Base-by-base conservation (phyloP, 164 flowering plant genomes). In the Annona squamosa region DNA sequence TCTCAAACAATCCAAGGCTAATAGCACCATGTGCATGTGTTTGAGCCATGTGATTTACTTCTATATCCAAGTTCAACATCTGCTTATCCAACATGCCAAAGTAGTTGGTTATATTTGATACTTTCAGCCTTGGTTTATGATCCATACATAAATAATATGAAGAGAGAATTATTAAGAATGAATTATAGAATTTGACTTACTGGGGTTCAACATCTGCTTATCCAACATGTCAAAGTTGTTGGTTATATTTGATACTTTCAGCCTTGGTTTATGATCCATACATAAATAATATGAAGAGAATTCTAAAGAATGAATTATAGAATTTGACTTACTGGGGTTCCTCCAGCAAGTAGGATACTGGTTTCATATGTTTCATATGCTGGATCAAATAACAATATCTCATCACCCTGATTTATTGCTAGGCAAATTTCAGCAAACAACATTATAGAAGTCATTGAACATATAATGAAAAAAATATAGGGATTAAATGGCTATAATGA, bases 341-440 rank as follows among this genome's bases (percentile, higher is more conserved):
- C 98, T 61, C 96, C 94, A 67, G 91, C 94, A 81, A 93, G 72
- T 12, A 76, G 70, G 65, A 93, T 84, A 74, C 91, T 86, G 10
- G 84, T 84, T 76, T 84, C 92, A 52, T 93, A 93, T 10, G 96
- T 88, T 71, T 90, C 98, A 77, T 80, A 93, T 2, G 83, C 80
- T 46, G 97, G 96, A 57, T 91, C 98, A 75, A 93, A 91, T 68
- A 93, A 72, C 63, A 93, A 71, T 66, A 93, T 92, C 79, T 91
- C 96, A 79, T 93, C 98, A 56, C 93, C 94, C 37, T 46, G 88
- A 80, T 90, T 80, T 37, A 88, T 82, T 71, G 87, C 93, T 91
- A 81, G 45, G 65, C 64, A 63, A 70, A 72, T 3, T 52, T 10
- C 59, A 52, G 13, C 13, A 52, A 52, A 9, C 9, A 6, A 52